phyloP scores from a whole-genome alignment of 352 stramenopile species.

The Globisporangium spiculum region DNA sequence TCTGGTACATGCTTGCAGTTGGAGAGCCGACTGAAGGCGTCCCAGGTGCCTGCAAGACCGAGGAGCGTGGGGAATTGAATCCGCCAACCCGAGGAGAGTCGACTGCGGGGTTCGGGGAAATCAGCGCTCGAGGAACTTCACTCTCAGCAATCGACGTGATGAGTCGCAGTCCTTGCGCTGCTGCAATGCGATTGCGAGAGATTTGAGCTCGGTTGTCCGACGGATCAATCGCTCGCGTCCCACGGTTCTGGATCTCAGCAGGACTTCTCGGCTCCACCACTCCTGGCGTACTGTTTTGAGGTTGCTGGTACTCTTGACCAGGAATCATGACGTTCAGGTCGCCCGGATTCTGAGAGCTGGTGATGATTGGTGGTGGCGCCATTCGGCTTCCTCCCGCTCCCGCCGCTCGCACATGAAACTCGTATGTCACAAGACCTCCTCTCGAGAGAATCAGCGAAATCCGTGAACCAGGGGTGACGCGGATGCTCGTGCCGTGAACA shows the following conservation, averaged over 20 bases:
- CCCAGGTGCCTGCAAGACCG: constrained; percentile 61
- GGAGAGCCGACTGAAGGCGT: constrained; percentile 58
- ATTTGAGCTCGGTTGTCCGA: constrained; percentile 22
- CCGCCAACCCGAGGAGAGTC: constrained; percentile 78
- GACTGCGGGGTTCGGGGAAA: constrained; percentile 84
- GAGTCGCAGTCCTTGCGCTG: constrained; percentile 67
- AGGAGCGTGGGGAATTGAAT: constrained; percentile 76
- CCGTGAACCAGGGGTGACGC: constrained; percentile 61
- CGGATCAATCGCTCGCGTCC: constrained; percentile 29
- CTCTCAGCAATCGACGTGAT: constrained; percentile 83
- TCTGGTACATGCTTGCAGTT: constrained; percentile 48
- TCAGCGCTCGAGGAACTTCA: constrained; percentile 72
- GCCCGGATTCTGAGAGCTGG: constrained; percentile 31
- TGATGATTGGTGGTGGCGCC: constrained; percentile 56
- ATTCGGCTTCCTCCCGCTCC: constrained; percentile 9
- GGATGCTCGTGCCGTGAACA: constrained; percentile 75
- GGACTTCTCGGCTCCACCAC: constrained; percentile 60
- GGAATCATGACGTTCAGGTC: constrained; percentile 46
- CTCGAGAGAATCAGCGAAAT: constrained; percentile 86
- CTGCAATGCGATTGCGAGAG: constrained; percentile 31
- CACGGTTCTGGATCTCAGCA: constrained; percentile 82
- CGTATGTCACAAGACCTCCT: constrained; percentile 81
- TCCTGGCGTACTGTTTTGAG: constrained; percentile 30
- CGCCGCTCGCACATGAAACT: constrained; percentile 68
- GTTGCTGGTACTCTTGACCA: constrained; percentile 76